Percentiles rank a stretch among this genome's conserved stretches.
These are phyloP conservation scores for Suillus alpinus DNA, from an alignment of 768 basidiomycete genomes.

Conservation along the genomic window DNA sequence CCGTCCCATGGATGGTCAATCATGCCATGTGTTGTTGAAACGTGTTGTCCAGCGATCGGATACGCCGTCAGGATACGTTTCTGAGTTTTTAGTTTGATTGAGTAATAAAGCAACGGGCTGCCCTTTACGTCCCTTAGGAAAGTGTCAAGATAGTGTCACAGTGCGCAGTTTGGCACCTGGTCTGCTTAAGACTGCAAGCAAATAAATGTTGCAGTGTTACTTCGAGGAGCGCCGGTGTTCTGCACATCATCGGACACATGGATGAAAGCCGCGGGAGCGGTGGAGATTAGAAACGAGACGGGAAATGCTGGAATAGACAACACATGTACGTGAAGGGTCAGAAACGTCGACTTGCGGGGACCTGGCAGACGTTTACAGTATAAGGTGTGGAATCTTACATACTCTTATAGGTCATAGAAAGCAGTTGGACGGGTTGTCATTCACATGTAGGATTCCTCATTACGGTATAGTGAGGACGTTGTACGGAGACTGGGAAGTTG, in stretches of 20 bases:
- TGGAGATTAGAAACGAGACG: constrained; percentile 19
- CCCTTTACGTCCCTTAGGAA: constrained; percentile 11
- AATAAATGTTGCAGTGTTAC: constrained; percentile 14
- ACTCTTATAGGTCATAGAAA: constrained; percentile 26
- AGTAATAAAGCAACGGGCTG: constrained; percentile 1
- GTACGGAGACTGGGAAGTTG: constrained; percentile 20
- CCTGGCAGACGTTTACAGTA: constrained; percentile 27
- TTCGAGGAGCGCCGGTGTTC: constrained; percentile 5
- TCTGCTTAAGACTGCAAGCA: constrained; percentile 11
- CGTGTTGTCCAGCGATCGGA: constrained; percentile 15
- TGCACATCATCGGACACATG: not conserved
- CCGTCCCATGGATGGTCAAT: constrained; percentile 6
- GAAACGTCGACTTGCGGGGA: constrained; percentile 30
- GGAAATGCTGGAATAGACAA: constrained; percentile 29
- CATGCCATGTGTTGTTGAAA: constrained; percentile 22
- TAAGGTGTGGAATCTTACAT: constrained; percentile 35
- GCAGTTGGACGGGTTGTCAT: constrained; percentile 24
- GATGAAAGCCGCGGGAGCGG: constrained; percentile 29
- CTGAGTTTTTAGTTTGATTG: not conserved
- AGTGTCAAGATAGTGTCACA: constrained; percentile 27
- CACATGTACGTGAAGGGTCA: constrained; percentile 35
- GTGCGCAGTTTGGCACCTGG: constrained; percentile 19
- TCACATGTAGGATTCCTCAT: constrained; percentile 34
- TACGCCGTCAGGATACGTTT: not conserved
- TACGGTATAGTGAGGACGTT: constrained; percentile 29